phyloP scores from a whole-genome alignment of 2,329 filamentous ascomycete species.

The Lachnellula arida region DNA sequence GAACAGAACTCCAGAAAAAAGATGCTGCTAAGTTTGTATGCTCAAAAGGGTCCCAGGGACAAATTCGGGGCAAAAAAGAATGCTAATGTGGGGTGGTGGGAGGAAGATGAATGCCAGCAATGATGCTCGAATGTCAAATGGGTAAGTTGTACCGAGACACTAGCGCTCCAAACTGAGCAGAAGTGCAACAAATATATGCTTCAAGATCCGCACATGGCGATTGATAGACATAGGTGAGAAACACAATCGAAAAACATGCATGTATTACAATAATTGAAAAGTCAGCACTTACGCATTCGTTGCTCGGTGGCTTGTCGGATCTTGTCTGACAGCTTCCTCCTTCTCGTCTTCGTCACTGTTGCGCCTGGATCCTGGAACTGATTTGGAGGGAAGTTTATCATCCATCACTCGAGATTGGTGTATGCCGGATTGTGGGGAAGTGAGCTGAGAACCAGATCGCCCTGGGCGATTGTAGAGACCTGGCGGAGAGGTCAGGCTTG shows the following conservation, averaged over 20 bases:
- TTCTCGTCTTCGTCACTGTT: constrained; percentile 92
- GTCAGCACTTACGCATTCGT: constrained; percentile 68
- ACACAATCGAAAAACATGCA: no score
- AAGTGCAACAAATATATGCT: background rate
- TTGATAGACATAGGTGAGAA: background rate
- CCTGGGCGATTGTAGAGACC: constrained; percentile 68
- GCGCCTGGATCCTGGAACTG: constrained; percentile 78
- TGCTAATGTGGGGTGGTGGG: no score
- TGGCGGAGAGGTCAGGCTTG: constrained; percentile 78
- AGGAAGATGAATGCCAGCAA: no score
- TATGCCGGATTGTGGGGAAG: constrained; percentile 67
- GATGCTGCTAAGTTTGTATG: no score
- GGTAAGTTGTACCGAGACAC: background rate
- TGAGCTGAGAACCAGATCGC: constrained; percentile 73
- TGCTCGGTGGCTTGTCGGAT: constrained; percentile 67
- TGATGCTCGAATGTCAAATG: background rate
- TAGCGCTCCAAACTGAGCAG: background rate
- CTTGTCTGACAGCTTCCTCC: constrained; percentile 65
- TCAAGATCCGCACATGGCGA: background rate
- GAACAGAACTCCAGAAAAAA: no score
- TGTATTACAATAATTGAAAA: no score
- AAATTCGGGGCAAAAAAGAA: no score
- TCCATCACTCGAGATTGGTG: constrained; percentile 55
- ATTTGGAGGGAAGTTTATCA: constrained; percentile 71
- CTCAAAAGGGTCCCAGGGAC: no score